Base-by-base conservation (phyloP, 1,284 basidiomycete species). In the Coniferiporia weirii region DNA sequence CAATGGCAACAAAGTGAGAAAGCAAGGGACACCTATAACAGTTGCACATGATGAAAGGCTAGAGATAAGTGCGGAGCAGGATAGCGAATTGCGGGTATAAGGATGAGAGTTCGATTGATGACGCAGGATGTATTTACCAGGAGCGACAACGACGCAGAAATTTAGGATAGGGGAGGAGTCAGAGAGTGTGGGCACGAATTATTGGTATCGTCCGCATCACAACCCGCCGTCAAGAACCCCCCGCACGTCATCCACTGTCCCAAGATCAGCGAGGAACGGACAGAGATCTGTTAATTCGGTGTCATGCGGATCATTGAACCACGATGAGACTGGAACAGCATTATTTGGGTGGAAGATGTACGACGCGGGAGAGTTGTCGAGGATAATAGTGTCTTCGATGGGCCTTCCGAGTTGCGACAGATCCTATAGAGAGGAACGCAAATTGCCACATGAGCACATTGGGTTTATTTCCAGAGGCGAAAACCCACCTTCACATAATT, bases 281-380 rank as follows among this genome's bases (percentile, higher is more conserved):
- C 91, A 90, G 48, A 99, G 77, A 73, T 98, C 96, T 36, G 93
- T 96, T 64, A 98, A 78, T 73, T 98, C 96, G 34, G 95, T 97
- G 73, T 98, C 96, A 69, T 97, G 95, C 9, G 94, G 94, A 73
- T 95, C 92, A 73, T 98, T 98, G 79, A 99, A 99, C 97, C 96
- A 99, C 60, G 93, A 96, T 52, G 95, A 98, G 58, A 99, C 95
- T 8, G 96, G 96, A 5, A 98, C 96, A 46, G 97, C 97, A 70
- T 98, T 99, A 76, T 97, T 97, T 15, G 95, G 95, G 70, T 99
- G 96, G 82, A 99, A 99, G 67, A 99, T 96, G 75, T 99, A 99
- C 7, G 93, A 97, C 12, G 97, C 96, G 10, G 96, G 96, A 44
- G 95, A 98, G 75, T 99, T 99, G 78, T 99, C 96, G 65, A 99